Percentiles rank a stretch among this genome's conserved stretches.
Conservation (phyloP, 1,284 basidiomycete species). For the Vanrija humicola region DNA sequence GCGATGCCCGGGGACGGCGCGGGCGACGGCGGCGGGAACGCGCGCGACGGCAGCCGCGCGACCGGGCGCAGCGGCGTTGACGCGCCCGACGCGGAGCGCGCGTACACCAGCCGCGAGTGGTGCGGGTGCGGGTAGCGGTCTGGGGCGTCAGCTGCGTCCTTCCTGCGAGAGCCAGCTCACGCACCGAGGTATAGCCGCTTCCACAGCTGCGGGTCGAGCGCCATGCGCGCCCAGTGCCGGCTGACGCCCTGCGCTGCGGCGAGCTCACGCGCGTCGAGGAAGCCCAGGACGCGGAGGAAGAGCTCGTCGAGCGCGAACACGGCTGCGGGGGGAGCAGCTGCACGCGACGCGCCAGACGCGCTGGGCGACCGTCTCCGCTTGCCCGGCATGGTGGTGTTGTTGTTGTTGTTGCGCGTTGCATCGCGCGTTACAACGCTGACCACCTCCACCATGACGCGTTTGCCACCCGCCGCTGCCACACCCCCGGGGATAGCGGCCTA, state of each 20-base stretch:
- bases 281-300: constrained; percentile 45
- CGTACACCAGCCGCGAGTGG: constrained; percentile 33
- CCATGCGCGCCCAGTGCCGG: constrained; percentile 41
- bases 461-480: no score
- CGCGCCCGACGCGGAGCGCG: neutral
- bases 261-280: constrained; percentile 35
- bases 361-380: no score
- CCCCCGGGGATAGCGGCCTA: no score
- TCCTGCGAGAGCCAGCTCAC: constrained; percentile 8
- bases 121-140: constrained; percentile 46
- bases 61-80: constrained; percentile 29
- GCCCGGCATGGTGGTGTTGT: no score
- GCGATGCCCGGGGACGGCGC: constrained; percentile 22
- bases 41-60: constrained; percentile 38
- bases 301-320: constrained; percentile 46
- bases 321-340: constrained; percentile 8
- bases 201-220: constrained; percentile 46
- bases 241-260: constrained; percentile 39
- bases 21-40: constrained; percentile 44
- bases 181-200: constrained; percentile 39
- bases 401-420: no score
- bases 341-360: no score
- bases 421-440: no score
- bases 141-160: constrained; percentile 1
- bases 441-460: no score